These are phyloP conservation scores for Kuraishia hungarica DNA, from an alignment of 805 yeast species.

Conservation along the genomic window DNA sequence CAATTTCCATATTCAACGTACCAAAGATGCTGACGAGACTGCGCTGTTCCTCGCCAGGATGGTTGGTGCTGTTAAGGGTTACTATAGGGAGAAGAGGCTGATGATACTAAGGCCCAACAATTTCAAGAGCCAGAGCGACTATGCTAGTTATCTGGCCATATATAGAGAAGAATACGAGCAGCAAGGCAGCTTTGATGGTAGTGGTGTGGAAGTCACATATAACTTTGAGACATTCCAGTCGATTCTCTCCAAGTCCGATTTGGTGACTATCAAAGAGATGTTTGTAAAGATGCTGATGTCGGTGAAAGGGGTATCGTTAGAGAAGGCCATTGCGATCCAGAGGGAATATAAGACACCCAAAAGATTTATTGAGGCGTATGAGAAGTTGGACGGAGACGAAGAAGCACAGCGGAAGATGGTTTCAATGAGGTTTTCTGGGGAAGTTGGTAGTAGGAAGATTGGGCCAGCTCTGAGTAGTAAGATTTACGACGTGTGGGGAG, in stretches of 20 bases:
- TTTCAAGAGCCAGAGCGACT: conserved; percentile 42
- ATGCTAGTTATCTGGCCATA: conserved; percentile 26
- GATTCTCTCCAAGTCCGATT: conserved; percentile 58
- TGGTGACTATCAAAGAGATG: conserved; percentile 67
- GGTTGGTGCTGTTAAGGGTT: conserved; percentile 33
- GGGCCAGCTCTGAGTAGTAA: conserved; percentile 42
- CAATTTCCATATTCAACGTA: conserved; percentile 58
- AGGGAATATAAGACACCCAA: conserved; percentile 62
- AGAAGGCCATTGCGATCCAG: conserved; percentile 78
- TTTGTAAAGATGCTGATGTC: conserved; percentile 73
- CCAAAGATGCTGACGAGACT: conserved; percentile 69
- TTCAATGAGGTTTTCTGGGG: conserved; percentile 24
- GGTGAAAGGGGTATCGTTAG: conserved; percentile 72
- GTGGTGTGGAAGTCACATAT: conserved; percentile 31
- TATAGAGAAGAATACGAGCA: conserved; percentile 39
- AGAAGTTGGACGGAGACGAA: conserved; percentile 8
- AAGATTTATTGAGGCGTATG: conserved; percentile 42
- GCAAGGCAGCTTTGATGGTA: neutral
- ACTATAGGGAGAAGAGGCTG: conserved; percentile 29
- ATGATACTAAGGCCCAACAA: conserved; percentile 44
- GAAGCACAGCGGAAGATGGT: conserved; percentile 20
- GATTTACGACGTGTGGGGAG: conserved; percentile 53
- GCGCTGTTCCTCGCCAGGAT: conserved; percentile 45
- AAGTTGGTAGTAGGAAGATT: conserved; percentile 44
- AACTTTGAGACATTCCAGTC: conserved; percentile 51